Conservation (phyloP, 345 rosid genomes). For the Hibiscus syriacus region DNA sequence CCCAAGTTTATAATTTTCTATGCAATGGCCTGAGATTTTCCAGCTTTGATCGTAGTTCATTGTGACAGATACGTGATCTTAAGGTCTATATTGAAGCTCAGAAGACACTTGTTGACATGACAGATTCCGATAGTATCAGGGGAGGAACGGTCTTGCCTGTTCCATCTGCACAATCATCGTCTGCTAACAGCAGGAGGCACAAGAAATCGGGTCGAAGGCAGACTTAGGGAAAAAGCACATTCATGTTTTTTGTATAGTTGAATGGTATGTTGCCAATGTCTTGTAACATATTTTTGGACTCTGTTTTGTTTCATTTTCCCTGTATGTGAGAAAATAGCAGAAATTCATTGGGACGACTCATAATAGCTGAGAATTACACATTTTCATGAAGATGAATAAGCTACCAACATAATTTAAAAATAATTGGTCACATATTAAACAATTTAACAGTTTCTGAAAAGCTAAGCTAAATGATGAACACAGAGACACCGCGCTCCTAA, state of each 20-base stretch:
- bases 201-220: constrained; percentile 45
- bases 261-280: no score
- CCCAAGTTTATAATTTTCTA: background rate
- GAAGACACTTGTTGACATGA: constrained; percentile 35
- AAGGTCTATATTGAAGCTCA: constrained; percentile 68
- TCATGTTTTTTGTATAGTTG: background rate
- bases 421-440: no score
- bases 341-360: no score
- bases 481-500: background rate
- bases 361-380: no score
- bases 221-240: constrained; percentile 14
- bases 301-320: no score
- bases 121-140: background rate
- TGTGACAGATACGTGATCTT: constrained; percentile 72
- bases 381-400: no score
- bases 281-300: no score
- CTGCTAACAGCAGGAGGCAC: constrained; percentile 33
- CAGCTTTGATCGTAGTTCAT: background rate
- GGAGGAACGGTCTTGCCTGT: constrained; percentile 55
- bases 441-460: background rate
- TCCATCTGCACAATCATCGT: constrained; percentile 42
- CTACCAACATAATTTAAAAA: no score
- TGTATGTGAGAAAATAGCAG: no score
- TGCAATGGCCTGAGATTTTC: background rate
- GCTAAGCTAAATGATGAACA: background rate